A percentile compares a stretch with the other conserved stretches of the same genome.
These are phyloP conservation scores for Tricholomella constricta DNA, from an alignment of 768 basidiomycete genomes.

Conservation along the genomic window DNA sequence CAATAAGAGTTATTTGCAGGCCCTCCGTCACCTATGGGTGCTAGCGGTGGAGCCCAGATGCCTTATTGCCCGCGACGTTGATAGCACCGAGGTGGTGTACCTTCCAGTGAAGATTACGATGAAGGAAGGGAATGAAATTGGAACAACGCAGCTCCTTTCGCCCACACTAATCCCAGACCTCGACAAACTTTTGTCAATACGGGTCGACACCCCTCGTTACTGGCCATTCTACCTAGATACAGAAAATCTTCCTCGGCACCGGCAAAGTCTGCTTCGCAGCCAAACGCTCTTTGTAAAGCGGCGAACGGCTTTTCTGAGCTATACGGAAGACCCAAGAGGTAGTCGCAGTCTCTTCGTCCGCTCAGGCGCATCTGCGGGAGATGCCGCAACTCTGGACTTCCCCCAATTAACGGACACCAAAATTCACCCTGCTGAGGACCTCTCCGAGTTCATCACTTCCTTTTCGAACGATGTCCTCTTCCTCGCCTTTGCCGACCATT, in stretches of 20 bases:
- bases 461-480: slow-evolving; percentile 83
- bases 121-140: slow-evolving; percentile 60
- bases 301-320: slow-evolving; percentile 88
- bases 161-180: slow-evolving; percentile 93
- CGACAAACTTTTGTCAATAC: slow-evolving; percentile 76
- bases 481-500: slow-evolving; percentile 78
- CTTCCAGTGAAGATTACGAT: slow-evolving; percentile 88
- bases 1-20: slow-evolving; percentile 90
- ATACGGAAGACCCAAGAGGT: slow-evolving; percentile 91
- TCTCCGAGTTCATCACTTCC: slow-evolving; percentile 84
- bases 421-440: slow-evolving; percentile 68
- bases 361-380: slow-evolving; percentile 82
- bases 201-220: slow-evolving; percentile 92
- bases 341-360: slow-evolving; percentile 90
- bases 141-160: slow-evolving; percentile 81
- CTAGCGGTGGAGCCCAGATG: slow-evolving; percentile 94
- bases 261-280: slow-evolving; percentile 65
- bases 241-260: slow-evolving; percentile 64
- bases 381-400: slow-evolving; percentile 84
- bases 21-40: slow-evolving; percentile 94
- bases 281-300: slow-evolving; percentile 93
- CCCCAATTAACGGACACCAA: slow-evolving; percentile 71
- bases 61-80: slow-evolving; percentile 88
- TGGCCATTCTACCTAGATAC: slow-evolving; percentile 91
- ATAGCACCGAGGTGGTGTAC: slow-evolving; percentile 88